These are phyloP conservation scores for Pyrenochaeta sp. DNA, from an alignment of 2,329 filamentous ascomycete genomes.

Conservation along the genomic window DNA sequence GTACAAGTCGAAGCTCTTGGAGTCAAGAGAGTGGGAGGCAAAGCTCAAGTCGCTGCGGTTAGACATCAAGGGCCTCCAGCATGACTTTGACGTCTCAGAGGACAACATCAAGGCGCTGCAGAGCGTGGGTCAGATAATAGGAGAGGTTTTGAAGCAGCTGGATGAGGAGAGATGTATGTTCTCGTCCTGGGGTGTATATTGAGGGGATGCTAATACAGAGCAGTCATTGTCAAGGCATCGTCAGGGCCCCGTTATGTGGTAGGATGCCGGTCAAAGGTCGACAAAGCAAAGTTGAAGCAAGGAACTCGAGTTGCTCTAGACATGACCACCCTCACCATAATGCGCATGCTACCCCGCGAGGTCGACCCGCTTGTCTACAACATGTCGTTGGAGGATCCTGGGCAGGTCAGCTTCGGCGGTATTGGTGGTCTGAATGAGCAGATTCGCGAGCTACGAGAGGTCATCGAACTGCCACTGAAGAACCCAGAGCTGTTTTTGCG, in stretches of 20 bases:
- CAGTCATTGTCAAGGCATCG: conserved; percentile 98
- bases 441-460: conserved; percentile 95
- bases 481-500: conserved; percentile 97
- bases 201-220: conserved; percentile 21
- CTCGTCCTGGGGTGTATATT: conserved; percentile 1
- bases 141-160: conserved; percentile 97
- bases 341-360: conserved; percentile 98
- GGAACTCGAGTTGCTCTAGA: conserved; percentile 96
- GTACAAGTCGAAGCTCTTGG: conserved; percentile 69
- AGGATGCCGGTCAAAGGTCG: conserved; percentile 97
- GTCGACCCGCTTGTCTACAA: conserved; percentile 99
- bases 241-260: conserved; percentile 98
- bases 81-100: conserved; percentile 95
- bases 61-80: conserved; percentile 95
- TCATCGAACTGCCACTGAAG: conserved; percentile 97
- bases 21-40: conserved; percentile 98
- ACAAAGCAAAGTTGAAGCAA: conserved; percentile 97
- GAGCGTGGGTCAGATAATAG: conserved; percentile 99
- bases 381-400: conserved; percentile 98
- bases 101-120: conserved; percentile 99
- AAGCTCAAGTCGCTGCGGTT: conserved; percentile 94
- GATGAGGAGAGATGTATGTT: conserved; percentile 96
- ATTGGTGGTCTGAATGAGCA: conserved; percentile 98
- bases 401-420: conserved; percentile 95
- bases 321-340: conserved; percentile 99